phyloP scores from a whole-genome alignment of 2,329 filamentous ascomycete genomes.

The Hymenoscyphus occultus region DNA sequence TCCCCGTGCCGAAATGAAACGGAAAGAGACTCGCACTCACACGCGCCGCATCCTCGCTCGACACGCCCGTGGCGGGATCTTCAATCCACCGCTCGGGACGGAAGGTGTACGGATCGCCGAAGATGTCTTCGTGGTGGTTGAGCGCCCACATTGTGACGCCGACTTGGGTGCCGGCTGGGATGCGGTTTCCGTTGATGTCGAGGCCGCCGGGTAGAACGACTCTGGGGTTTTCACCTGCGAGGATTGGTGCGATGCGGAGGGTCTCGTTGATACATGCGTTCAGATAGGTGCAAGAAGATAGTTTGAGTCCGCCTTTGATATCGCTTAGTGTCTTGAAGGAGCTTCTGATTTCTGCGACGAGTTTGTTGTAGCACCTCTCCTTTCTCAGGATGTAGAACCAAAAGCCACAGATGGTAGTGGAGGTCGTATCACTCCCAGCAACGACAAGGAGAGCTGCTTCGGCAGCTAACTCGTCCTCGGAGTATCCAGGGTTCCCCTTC shows the following conservation, averaged over 20 bases:
- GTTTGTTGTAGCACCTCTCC: constrained; percentile 27
- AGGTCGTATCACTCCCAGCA: constrained; percentile 33
- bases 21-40: neutral
- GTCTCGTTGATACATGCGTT: constrained; percentile 48
- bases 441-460: constrained; percentile 14
- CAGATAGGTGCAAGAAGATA: constrained; percentile 35
- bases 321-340: constrained; percentile 36
- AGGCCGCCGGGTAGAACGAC: constrained; percentile 36
- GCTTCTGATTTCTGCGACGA: constrained; percentile 35
- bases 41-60: constrained; percentile 15
- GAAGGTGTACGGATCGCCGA: constrained; percentile 32
- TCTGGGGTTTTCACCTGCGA: constrained; percentile 44
- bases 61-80: constrained; percentile 15
- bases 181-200: constrained; percentile 28
- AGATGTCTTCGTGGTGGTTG: constrained; percentile 34
- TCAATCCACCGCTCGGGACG: constrained; percentile 23
- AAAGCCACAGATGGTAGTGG: constrained; percentile 33
- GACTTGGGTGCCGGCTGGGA: constrained; percentile 34
- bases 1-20: neutral
- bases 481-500: constrained; percentile 48
- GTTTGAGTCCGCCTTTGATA: constrained; percentile 32
- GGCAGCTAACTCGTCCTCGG: constrained; percentile 26
- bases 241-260: constrained; percentile 45
- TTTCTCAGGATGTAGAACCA: constrained; percentile 39
- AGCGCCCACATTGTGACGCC: constrained; percentile 39